Conservation (phyloP, 2,329 filamentous ascomycete genomes). For the Fusarium albidum region DNA sequence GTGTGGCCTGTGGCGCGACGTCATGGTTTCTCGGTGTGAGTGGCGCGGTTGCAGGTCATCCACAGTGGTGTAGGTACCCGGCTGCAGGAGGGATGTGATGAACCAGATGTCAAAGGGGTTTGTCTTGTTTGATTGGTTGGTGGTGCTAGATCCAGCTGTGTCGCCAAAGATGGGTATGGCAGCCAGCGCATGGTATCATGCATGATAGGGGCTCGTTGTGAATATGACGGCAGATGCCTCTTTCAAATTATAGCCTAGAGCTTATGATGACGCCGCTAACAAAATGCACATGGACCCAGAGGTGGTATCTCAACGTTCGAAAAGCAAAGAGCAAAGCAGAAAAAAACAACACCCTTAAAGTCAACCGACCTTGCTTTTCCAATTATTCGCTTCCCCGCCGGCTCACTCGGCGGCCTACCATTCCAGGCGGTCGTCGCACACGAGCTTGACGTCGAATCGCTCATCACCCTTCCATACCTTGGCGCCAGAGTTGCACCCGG, state of each 20-base stretch:
- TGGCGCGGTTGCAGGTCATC: slow-evolving; percentile 33
- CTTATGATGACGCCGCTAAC: slow-evolving; percentile 13
- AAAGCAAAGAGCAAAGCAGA: slow-evolving; percentile 20
- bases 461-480: slow-evolving; percentile 67
- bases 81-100: not conserved
- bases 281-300: slow-evolving; percentile 20
- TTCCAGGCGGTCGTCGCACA: slow-evolving; percentile 69
- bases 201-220: not conserved
- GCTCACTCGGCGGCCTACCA: slow-evolving; percentile 42
- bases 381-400: not conserved
- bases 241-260: slow-evolving; percentile 5
- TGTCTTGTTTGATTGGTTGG: not conserved
- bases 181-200: slow-evolving; percentile 2
- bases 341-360: no score
- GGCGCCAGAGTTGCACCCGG: slow-evolving; percentile 58
- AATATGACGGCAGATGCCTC: slow-evolving; percentile 1
- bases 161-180: not conserved
- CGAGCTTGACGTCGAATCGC: slow-evolving; percentile 62
- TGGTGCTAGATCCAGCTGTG: not conserved
- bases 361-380: slow-evolving; percentile 1
- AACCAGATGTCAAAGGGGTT: slow-evolving; percentile 2
- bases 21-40: slow-evolving; percentile 33
- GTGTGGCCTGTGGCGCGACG: slow-evolving; percentile 12
- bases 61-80: not conserved
- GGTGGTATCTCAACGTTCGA: slow-evolving; percentile 35